These are phyloP conservation scores for Fusarium transvaalense DNA, from an alignment of 2,329 filamentous ascomycete species.

Conservation along the genomic window DNA sequence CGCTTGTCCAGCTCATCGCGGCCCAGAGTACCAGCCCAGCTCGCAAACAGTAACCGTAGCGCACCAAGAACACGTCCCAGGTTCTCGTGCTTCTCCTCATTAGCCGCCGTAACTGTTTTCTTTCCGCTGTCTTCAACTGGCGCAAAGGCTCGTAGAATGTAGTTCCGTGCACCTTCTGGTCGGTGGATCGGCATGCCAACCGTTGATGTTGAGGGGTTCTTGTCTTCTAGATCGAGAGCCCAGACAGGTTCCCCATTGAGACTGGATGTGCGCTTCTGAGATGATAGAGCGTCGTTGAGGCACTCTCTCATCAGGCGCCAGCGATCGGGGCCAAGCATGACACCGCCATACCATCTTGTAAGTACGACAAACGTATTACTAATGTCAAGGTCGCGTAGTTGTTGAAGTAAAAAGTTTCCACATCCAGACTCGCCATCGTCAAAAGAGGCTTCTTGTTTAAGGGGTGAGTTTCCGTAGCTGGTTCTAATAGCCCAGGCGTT, in stretches of 20 bases:
- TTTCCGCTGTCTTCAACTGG: constrained; percentile 49
- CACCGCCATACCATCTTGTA: constrained; percentile 72
- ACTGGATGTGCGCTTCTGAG: constrained; percentile 56
- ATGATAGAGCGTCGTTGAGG: constrained; percentile 66
- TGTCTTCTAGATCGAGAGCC: constrained; percentile 69
- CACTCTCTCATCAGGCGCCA: constrained; percentile 73
- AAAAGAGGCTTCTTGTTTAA: constrained; percentile 64
- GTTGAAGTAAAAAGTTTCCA: constrained; percentile 67
- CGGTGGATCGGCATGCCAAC: constrained; percentile 78
- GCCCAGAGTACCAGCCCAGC: constrained; percentile 76
- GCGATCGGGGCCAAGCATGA: constrained; percentile 71
- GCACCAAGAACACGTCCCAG: constrained; percentile 77
- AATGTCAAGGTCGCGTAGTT: constrained; percentile 64
- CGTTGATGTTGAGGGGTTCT: constrained; percentile 56
- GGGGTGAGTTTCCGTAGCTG: constrained; percentile 54
- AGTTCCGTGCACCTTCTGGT: constrained; percentile 75
- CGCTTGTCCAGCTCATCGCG: constrained; percentile 77
- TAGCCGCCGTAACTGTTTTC: constrained; percentile 61
- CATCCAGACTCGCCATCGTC: constrained; percentile 73
- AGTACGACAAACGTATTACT: constrained; percentile 69
- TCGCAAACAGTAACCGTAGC: constrained; percentile 77
- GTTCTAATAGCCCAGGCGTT: constrained; percentile 66
- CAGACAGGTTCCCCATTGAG: constrained; percentile 67
- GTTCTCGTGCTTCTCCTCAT: constrained; percentile 75
- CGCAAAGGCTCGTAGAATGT: constrained; percentile 71